phyloP scores from a whole-genome alignment of 1,139 yeast genomes.

The Saccharomyces hybrid region DNA sequence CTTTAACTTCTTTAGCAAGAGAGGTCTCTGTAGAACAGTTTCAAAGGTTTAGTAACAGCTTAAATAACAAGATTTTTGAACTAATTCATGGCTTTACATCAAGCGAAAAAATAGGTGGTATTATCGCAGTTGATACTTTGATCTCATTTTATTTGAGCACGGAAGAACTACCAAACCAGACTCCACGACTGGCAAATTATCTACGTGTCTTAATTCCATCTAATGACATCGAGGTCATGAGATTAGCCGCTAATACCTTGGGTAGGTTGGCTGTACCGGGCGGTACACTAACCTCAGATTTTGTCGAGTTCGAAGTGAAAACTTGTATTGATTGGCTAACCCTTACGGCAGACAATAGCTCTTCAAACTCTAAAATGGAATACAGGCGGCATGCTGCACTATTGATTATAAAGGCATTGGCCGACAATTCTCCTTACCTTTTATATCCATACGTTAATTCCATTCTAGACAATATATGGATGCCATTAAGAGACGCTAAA shows the following conservation, averaged over 20 bases:
- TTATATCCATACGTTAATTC: conserved; percentile 71
- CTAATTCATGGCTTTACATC: conserved; percentile 69
- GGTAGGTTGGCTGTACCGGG: conserved; percentile 88
- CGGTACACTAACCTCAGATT: conserved; percentile 80
- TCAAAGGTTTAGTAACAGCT: conserved; percentile 72
- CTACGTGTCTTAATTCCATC: conserved; percentile 74
- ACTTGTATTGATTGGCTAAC: conserved; percentile 88
- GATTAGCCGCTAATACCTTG: conserved; percentile 74
- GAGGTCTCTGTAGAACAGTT: conserved; percentile 74
- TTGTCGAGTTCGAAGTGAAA: conserved; percentile 87
- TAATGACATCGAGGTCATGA: conserved; percentile 76
- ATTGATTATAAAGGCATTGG: conserved; percentile 72
- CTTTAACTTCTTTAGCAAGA: conserved; percentile 62
- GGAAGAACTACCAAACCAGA: conserved; percentile 79
- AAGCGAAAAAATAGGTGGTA: conserved; percentile 76
- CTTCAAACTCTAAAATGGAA: conserved; percentile 63
- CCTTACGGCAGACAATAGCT: conserved; percentile 35
- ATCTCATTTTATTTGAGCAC: conserved; percentile 70
- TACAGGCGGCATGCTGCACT: conserved; percentile 86
- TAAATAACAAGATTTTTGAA: conserved; percentile 82
- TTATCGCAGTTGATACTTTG: conserved; percentile 80
- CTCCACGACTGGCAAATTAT: conserved; percentile 85
- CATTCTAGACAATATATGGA: conserved; percentile 78
- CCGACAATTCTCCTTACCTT: conserved; percentile 80
- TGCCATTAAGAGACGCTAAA: conserved; percentile 74